These are phyloP conservation scores for Atractiella rhizophila DNA, from an alignment of 768 basidiomycete genomes.

Conservation along the genomic window DNA sequence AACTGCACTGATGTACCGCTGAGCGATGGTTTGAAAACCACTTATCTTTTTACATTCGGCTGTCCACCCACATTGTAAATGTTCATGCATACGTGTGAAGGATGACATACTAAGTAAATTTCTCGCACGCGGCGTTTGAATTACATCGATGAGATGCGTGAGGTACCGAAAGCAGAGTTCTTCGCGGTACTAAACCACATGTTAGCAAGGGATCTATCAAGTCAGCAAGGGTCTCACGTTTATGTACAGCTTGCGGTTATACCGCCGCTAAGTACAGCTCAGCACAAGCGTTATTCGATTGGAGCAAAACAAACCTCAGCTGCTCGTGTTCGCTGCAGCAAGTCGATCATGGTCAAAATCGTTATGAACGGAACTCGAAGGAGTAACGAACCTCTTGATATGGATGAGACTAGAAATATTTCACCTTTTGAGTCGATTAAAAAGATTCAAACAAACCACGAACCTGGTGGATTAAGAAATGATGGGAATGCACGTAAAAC, in stretches of 20 bases:
- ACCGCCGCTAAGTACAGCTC: conserved; percentile 30
- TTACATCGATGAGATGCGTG: conserved; percentile 31
- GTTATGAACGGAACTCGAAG: too few species aligned
- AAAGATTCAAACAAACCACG: conserved; percentile 54
- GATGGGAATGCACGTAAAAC: conserved; percentile 59
- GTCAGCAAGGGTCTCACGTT: conserved; percentile 21
- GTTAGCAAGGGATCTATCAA: not conserved
- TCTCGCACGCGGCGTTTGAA: conserved; percentile 30
- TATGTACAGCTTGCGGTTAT: conserved; percentile 48
- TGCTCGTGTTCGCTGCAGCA: too few species aligned
- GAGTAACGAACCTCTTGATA: too few species aligned
- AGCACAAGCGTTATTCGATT: not conserved
- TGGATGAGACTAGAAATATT: conserved; percentile 7
- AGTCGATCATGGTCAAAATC: too few species aligned
- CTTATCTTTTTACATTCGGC: conserved; percentile 19
- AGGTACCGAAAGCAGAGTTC: conserved; percentile 50
- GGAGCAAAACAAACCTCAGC: too few species aligned
- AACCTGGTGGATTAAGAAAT: conserved; percentile 70
- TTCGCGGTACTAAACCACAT: conserved; percentile 31
- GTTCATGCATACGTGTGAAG: not conserved
- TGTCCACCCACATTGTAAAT: not conserved
- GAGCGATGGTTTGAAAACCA: conserved; percentile 13
- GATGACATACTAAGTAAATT: conserved; percentile 23
- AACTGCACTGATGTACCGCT: conserved; percentile 9
- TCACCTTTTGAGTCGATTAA: conserved; percentile 41